These are phyloP conservation scores for Sarcodon aspratus DNA, from an alignment of 768 basidiomycete species.

Conservation along the genomic window DNA sequence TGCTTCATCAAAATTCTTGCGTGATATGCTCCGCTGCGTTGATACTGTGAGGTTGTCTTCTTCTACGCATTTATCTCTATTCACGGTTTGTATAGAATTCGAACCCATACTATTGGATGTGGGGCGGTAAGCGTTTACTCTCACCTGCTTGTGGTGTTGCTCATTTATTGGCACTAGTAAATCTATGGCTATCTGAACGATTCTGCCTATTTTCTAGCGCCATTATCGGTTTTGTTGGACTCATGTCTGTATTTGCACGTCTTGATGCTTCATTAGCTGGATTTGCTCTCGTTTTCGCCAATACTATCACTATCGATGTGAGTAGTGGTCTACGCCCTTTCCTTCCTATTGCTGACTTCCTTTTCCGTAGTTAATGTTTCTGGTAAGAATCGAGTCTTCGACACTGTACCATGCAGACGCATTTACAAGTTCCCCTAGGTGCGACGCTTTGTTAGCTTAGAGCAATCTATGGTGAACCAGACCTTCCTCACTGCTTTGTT, in stretches of 20 bases:
- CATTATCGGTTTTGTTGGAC: constrained; percentile 62
- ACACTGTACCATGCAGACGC: neutral
- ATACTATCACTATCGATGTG: constrained; percentile 61
- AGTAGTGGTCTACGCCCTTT: too few species aligned
- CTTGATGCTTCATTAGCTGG: constrained; percentile 79
- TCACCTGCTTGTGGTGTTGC: neutral
- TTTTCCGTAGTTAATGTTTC: neutral
- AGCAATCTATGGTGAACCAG: constrained; percentile 75
- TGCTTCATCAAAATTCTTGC: constrained; percentile 74
- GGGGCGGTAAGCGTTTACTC: constrained; percentile 46
- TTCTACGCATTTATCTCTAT: neutral
- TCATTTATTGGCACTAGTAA: constrained; percentile 35
- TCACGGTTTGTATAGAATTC: constrained; percentile 26
- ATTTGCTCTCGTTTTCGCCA: constrained; percentile 78
- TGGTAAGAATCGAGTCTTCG: constrained; percentile 1
- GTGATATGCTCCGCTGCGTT: constrained; percentile 75
- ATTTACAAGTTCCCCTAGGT: constrained; percentile 22
- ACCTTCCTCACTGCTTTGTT: neutral
- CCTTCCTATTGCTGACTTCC: neutral
- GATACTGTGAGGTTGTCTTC: constrained; percentile 48
- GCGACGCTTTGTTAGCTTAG: constrained; percentile 75
- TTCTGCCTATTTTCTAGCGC: constrained; percentile 73
- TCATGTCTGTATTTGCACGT: constrained; percentile 56
- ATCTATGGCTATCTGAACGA: constrained; percentile 82
- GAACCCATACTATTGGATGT: constrained; percentile 86